These are phyloP conservation scores for Starmerella stellata DNA, from an alignment of 805 yeast genomes.

Conservation along the genomic window DNA sequence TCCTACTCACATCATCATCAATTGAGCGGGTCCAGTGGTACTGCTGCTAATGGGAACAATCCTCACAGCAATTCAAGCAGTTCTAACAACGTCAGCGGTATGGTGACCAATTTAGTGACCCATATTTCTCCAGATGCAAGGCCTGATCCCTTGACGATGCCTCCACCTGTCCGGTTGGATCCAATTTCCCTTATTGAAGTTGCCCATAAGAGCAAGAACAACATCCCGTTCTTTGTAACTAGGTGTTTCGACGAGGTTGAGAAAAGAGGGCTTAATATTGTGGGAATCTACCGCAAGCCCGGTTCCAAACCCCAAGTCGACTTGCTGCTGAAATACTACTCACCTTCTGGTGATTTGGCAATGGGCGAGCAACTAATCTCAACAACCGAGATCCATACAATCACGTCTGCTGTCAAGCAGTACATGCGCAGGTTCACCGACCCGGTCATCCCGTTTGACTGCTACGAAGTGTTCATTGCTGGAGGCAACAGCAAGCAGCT, in stretches of 20 bases:
- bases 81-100: too few relatives aligned
- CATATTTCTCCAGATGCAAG: too few relatives aligned
- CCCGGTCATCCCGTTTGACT: constrained; percentile 57
- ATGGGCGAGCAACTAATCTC: constrained; percentile 25
- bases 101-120: too few relatives aligned
- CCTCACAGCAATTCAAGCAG: too few relatives aligned
- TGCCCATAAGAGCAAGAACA: constrained; percentile 12
- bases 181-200: constrained; percentile 14
- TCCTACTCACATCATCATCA: too few relatives aligned
- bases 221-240: constrained; percentile 50
- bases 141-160: too few relatives aligned
- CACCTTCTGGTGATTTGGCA: constrained; percentile 11
- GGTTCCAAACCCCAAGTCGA: constrained; percentile 60
- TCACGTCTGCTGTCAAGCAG: constrained; percentile 71
- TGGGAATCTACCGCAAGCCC: constrained; percentile 80
- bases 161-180: too few relatives aligned
- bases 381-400: constrained; percentile 62
- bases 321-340: constrained; percentile 27
- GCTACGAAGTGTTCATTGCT: constrained; percentile 48
- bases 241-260: constrained; percentile 66
- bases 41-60: too few relatives aligned
- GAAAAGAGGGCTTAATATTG: constrained; percentile 50
- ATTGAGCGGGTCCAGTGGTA: too few relatives aligned
- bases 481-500: constrained; percentile 29
- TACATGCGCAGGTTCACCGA: constrained; percentile 70